Base-by-base conservation (phyloP, 805 yeast genomes). In the Komagataella mondaviorum region DNA sequence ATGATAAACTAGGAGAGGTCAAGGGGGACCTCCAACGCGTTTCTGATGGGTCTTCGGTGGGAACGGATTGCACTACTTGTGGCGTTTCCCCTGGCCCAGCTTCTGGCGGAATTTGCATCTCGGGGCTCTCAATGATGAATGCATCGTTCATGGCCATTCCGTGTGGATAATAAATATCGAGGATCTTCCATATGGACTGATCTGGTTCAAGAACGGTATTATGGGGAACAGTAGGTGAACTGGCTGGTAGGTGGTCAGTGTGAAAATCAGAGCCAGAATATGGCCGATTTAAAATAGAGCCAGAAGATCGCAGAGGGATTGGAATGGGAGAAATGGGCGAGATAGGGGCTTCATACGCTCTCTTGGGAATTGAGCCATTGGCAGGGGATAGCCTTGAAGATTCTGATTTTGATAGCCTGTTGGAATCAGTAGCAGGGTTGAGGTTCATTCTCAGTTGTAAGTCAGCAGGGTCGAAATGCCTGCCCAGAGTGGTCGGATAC, bases 121-220 rank as follows among this genome's bases (percentile, higher is more conserved):
- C 39, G 12, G 77, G 73, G 0, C 70, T 63, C n/a, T 76, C 85
- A 12, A 85, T 71, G 1, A 83, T 62, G 30, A 85, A 70, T 0
- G 91, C 84, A 49, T 83, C 88, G 16, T 68, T 66, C 73, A 83
- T 75, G 2, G 63, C 56, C 89, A 84, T 85, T 0, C 88, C 88
- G n/a, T 68, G 61, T 0, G 89, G 87, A 59, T 68, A 85, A 57
- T 73, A 75, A 18, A 67, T 67, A 53, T 85, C 89, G 6, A 86
- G 56, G 0, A 84, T 57, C 7, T 66, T 63, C 77, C 81, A 79
- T 1, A 86, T 78, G 17, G 68, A 63, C 49, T 73, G 76, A 59
- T 85, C 91, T 2, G 55, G 53, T 18, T 56, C 20, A 12, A 47
- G 49, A 18, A n/a, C 10, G 23, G 45, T 3, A 52, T 22, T n/a